Conservation (phyloP, 2,329 filamentous ascomycete species). For the Venturia nashicola region DNA sequence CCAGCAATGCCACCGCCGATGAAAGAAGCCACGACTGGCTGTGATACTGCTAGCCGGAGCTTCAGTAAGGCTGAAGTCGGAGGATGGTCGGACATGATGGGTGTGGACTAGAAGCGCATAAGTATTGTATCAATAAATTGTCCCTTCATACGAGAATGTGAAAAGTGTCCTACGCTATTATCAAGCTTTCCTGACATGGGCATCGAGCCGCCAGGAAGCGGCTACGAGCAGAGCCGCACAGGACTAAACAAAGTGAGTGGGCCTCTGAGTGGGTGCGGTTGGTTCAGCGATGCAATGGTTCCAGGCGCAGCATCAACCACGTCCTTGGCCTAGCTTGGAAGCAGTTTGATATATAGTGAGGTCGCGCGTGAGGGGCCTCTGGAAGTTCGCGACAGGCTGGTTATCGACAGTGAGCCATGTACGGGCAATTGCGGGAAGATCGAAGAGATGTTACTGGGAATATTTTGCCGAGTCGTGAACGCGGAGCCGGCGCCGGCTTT, state of each 20-base stretch:
- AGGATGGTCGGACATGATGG: constrained; percentile 6
- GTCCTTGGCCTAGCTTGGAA: neutral
- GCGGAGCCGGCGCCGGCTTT: too few relatives aligned
- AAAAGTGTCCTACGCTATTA: neutral
- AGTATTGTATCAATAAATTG: neutral
- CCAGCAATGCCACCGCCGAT: constrained; percentile 88
- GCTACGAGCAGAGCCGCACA: constrained; percentile 2
- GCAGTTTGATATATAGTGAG: neutral
- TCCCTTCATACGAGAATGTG: neutral
- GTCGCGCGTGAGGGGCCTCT: neutral
- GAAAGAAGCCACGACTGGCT: constrained; percentile 83
- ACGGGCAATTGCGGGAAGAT: neutral
- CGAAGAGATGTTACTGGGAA: neutral
- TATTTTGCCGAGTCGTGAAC: neutral
- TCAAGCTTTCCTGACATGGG: neutral
- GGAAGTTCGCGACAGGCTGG: neutral
- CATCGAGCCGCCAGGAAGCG: neutral
- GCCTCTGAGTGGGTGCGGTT: neutral
- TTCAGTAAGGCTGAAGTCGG: neutral
- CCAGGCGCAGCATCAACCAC: neutral
- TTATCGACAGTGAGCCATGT: neutral
- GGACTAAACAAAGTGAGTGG: neutral
- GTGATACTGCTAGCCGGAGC: constrained; percentile 27
- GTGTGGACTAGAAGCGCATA: neutral
- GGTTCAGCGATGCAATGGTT: neutral